phyloP scores from a whole-genome alignment of 768 basidiomycete genomes.

The Ramaria sp. region DNA sequence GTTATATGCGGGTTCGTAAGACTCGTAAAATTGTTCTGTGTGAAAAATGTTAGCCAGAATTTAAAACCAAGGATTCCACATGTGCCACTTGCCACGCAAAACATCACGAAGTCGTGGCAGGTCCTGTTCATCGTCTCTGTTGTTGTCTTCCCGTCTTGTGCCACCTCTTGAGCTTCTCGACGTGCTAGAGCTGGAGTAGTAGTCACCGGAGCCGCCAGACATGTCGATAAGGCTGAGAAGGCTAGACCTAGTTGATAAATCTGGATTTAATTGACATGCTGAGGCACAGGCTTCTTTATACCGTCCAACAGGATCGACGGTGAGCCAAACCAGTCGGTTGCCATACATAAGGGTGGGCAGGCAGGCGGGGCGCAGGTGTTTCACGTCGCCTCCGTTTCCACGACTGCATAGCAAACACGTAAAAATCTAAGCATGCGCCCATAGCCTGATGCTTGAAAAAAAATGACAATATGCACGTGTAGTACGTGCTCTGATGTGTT shows the following conservation, averaged over 20 bases:
- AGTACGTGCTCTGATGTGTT: no score
- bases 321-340: neutral
- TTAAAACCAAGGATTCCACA: neutral
- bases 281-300: neutral
- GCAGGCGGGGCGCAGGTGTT: neutral
- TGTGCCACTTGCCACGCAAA: conserved; percentile 1
- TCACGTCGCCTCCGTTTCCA: neutral
- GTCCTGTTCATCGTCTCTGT: neutral
- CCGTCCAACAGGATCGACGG: neutral
- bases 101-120: conserved; percentile 8
- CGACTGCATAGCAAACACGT: conserved; percentile 1
- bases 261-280: neutral
- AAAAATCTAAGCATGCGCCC: neutral
- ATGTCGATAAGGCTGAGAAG: neutral
- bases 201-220: conserved; percentile 5
- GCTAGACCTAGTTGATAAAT: neutral
- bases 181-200: neutral
- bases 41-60: neutral
- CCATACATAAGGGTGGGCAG: neutral
- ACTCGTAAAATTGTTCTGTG: conserved; percentile 4
- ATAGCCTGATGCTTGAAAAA: neutral
- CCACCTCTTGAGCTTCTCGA: neutral
- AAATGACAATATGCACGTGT: neutral
- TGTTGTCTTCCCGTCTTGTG: neutral
- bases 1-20: neutral